Conservation (phyloP, 2,329 filamentous ascomycete species). For the Colletotrichum echinochloae region DNA sequence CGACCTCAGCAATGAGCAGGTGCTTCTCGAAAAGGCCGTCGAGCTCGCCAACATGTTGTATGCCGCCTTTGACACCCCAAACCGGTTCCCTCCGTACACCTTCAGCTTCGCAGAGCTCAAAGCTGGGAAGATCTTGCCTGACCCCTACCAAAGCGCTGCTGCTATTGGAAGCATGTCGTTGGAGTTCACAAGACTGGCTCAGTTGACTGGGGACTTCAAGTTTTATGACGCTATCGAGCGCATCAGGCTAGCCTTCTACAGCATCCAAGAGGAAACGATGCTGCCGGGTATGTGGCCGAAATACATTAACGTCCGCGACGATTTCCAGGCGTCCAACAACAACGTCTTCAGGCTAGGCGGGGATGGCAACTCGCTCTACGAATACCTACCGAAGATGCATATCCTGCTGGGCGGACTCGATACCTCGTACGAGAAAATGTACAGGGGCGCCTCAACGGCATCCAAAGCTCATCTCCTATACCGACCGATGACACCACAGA, state of each 20-base stretch:
- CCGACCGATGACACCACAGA: conserved; percentile 68
- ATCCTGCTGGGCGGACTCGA: conserved; percentile 69
- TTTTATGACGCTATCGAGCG: conserved; percentile 80
- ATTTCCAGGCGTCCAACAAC: conserved; percentile 49
- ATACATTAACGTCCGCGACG: conserved; percentile 68
- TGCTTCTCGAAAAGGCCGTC: conserved; percentile 70
- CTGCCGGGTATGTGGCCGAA: conserved; percentile 82
- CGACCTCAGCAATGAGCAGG: conserved; percentile 69
- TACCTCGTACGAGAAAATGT: conserved; percentile 67
- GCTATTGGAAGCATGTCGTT: conserved; percentile 74
- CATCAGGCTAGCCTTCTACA: conserved; percentile 75
- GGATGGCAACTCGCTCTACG: conserved; percentile 56
- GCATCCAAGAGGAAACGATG: conserved; percentile 72
- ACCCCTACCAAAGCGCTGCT: conserved; percentile 54
- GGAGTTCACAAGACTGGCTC: conserved; percentile 79
- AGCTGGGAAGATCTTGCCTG: conserved; percentile 30
- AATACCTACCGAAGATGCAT: conserved; percentile 59
- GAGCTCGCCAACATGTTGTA: conserved; percentile 75
- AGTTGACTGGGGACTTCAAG: conserved; percentile 77
- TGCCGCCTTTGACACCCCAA: conserved; percentile 75
- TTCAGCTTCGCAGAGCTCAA: conserved; percentile 39
- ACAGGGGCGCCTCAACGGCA: conserved; percentile 66
- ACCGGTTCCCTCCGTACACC: conserved; percentile 67
- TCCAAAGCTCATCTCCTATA: conserved; percentile 70
- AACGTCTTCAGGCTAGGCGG: conserved; percentile 53